Conservation (phyloP, 495 filamentous ascomycete species). For the Penicillium daleae region DNA sequence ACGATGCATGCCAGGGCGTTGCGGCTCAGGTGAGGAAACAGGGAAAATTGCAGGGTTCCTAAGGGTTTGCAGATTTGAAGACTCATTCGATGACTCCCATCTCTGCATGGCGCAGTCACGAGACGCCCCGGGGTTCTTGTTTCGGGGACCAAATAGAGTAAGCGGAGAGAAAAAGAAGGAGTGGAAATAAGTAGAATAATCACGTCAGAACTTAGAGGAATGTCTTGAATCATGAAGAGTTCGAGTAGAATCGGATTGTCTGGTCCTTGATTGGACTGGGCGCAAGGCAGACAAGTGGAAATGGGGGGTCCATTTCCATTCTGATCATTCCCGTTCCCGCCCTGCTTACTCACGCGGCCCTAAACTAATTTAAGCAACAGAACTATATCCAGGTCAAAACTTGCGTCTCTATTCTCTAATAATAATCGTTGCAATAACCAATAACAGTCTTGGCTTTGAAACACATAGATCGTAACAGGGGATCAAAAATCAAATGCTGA, state of each 20-base stretch:
- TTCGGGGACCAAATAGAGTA: conserved; percentile 7
- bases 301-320: background rate
- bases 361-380: conserved; percentile 22
- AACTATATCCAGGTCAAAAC: conserved; percentile 14
- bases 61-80: conserved; percentile 7
- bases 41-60: conserved; percentile 10
- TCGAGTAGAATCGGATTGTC: background rate
- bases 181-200: background rate
- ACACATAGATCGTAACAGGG: background rate
- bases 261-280: background rate
- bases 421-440: conserved; percentile 15
- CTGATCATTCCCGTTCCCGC: conserved; percentile 6
- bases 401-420: conserved; percentile 5
- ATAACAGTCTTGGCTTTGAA: background rate
- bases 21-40: conserved; percentile 14
- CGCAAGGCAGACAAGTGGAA: conserved; percentile 21
- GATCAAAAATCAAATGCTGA: background rate
- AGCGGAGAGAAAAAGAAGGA: background rate
- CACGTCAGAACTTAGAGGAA: too few species aligned
- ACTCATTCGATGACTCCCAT: conserved; percentile 12
- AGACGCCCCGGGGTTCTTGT: background rate
- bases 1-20: conserved; percentile 9
- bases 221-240: background rate
- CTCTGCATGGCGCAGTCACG: conserved; percentile 17
- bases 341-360: conserved; percentile 20